A percentile compares a stretch with the other conserved stretches of the same genome.
phyloP scores from a whole-genome alignment of 176 grass and related monocot species.

The Hsuehochloa calcarea region DNA sequence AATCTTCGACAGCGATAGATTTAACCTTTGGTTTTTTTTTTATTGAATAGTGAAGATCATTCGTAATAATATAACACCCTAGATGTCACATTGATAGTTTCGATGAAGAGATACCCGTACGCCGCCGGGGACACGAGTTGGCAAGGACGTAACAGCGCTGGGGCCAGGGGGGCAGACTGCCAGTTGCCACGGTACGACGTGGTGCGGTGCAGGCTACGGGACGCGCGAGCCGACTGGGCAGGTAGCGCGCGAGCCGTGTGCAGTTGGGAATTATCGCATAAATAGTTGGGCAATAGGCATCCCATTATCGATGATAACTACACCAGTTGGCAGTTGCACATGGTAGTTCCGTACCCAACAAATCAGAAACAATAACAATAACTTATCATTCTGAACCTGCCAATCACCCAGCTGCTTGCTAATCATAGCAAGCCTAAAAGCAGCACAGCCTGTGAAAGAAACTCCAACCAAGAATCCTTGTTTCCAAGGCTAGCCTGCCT shows the following conservation, averaged over 20 bases:
- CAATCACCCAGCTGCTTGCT: background rate
- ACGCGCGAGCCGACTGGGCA: background rate
- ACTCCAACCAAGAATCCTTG: conserved; percentile 19
- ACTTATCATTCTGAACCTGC: background rate
- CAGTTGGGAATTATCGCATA: background rate
- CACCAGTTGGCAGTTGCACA: background rate
- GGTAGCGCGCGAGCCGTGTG: background rate
- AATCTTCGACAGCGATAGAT: too few relatives aligned
- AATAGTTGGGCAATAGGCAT: background rate
- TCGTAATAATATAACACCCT: too few relatives aligned
- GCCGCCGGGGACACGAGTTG: too few relatives aligned
- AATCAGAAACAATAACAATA: background rate
- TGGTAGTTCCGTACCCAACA: background rate
- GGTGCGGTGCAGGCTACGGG: too few relatives aligned
- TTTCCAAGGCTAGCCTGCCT: background rate
- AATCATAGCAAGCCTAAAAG: conserved; percentile 36
- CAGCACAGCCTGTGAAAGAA: conserved; percentile 29
- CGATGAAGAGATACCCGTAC: too few relatives aligned
- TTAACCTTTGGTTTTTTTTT: too few relatives aligned
- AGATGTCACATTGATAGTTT: too few relatives aligned
- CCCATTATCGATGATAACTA: background rate
- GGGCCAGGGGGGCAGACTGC: too few relatives aligned
- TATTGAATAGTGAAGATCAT: too few relatives aligned
- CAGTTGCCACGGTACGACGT: background rate
- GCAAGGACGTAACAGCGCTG: too few relatives aligned